Evolutionary conservation across 495 filamentous ascomycete species (phyloP), one percentile per base, ranked within the genome.

Genomic region (Trichoderma gamsii): DNA sequence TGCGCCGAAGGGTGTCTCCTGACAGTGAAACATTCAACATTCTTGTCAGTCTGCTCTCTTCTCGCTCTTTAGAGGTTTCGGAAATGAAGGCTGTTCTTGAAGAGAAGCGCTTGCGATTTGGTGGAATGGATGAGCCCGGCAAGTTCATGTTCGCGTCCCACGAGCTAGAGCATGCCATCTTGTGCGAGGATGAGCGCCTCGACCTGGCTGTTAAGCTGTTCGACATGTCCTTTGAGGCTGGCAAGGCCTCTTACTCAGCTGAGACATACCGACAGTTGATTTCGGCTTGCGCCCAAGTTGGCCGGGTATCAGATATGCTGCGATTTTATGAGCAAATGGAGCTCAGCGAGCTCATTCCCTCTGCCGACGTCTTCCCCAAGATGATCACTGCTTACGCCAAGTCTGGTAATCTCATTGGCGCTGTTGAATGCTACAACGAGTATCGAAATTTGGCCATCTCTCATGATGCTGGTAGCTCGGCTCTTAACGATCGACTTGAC

Each of bases 401-500:
- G 38, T 83, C 83, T 6, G 88, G 92, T 18, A 92, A 99, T 72
- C 82, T 98, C 46, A 81, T 83, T 72, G 94, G 90, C 70, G 96
- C 92, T n/a, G 89, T 97, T 13, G 95, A 98, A 73, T 92, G 91
- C 79, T 97, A 96, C 79, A 91, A 96, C 71, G 92, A 93, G 77
- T 99, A 98, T 82, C 92, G 90, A 73, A 81, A 83, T 13, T 83
- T 97, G 18, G 94, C 92, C 35, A 85, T 95, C 69, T 88, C 87
- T 35, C 84, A 95, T 72, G 90, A 97, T 77, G 84, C 84, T 44
- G 92, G 92, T 32, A 84, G 89, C 59, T 82, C 88, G 67, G 84
- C 83, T n/a, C 81, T 90, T 41, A 83, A 88, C 44, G 84, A 90
- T 67, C 88, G 94, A 21, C 83, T 90, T 46, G 93, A 97, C 73